These are phyloP conservation scores for Candida boleticola DNA, from an alignment of 805 yeast genomes.

Conservation along the genomic window DNA sequence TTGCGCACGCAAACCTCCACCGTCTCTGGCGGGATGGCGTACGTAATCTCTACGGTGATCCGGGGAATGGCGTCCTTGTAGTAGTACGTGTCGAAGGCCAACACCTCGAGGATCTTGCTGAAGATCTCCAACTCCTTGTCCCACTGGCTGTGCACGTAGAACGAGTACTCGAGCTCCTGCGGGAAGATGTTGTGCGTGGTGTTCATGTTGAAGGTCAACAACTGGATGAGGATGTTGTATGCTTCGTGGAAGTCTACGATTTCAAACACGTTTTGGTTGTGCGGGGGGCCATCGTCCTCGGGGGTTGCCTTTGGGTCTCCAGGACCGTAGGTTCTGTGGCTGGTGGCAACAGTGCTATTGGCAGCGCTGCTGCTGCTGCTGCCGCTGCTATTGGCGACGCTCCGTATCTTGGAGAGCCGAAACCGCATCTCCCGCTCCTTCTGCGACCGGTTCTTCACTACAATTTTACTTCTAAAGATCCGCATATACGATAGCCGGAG, in stretches of 20 bases:
- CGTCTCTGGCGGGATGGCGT: constrained; percentile 5
- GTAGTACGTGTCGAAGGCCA: constrained; percentile 15
- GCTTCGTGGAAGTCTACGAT: constrained; percentile 9
- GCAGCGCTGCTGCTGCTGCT: not conserved
- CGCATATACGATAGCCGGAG: not conserved
- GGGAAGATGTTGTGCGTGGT: constrained; percentile 5
- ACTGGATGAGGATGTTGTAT: constrained; percentile 7
- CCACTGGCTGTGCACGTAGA: not conserved
- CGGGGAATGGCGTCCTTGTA: constrained; percentile 7
- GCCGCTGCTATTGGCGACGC: not conserved
- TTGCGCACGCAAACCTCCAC: constrained; percentile 3
- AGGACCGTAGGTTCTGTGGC: not conserved
- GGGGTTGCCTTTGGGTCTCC: no score
- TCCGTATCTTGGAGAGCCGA: not conserved
- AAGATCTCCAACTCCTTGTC: constrained; percentile 10
- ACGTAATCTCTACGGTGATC: constrained; percentile 10
- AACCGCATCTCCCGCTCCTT: not conserved
- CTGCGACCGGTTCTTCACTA: constrained; percentile 1
- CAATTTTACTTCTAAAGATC: not conserved
- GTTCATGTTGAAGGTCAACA: constrained; percentile 9
- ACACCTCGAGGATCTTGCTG: constrained; percentile 12
- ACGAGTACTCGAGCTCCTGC: constrained; percentile 4
- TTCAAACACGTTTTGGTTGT: constrained; percentile 5
- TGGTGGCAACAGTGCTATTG: not conserved
- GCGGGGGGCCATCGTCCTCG: no score